Conservation (phyloP, 352 stramenopile species). For the Pythium scleroteichum region DNA sequence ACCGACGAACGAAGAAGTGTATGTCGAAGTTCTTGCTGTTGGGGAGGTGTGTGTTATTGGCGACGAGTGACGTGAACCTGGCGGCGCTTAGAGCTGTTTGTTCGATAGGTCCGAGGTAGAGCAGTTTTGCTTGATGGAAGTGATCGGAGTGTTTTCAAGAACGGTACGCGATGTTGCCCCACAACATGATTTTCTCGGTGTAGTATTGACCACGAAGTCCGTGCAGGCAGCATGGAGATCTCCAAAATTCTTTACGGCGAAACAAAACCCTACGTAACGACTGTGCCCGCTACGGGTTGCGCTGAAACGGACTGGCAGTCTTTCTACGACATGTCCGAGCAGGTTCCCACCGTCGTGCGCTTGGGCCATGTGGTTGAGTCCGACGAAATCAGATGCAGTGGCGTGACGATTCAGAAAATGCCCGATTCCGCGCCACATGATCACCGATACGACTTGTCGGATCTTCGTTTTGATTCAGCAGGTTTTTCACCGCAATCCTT, state of each 20-base stretch:
- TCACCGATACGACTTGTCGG: constrained; percentile 59
- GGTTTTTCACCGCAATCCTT: constrained; percentile 49
- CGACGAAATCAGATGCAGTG: constrained; percentile 59
- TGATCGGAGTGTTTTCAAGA: constrained; percentile 19
- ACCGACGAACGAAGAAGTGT: constrained; percentile 64
- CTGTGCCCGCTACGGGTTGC: constrained; percentile 58
- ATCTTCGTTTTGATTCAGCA: constrained; percentile 60
- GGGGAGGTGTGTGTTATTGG: constrained; percentile 72
- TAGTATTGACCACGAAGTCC: background rate
- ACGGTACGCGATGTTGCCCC: constrained; percentile 7
- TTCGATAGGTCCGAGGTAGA: constrained; percentile 56
- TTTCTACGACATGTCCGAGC: constrained; percentile 85
- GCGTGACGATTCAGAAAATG: constrained; percentile 86
- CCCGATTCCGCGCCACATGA: constrained; percentile 52
- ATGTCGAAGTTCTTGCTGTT: constrained; percentile 75
- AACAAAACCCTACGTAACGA: constrained; percentile 78
- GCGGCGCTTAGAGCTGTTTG: background rate
- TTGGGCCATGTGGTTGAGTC: constrained; percentile 57
- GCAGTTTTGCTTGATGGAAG: constrained; percentile 35
- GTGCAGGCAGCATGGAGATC: constrained; percentile 61
- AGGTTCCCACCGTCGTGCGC: constrained; percentile 81
- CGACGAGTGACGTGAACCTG: constrained; percentile 37
- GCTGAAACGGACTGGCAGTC: constrained; percentile 78
- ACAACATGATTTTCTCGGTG: too few relatives aligned
- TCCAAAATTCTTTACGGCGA: constrained; percentile 80